Evolutionary conservation across 2,329 filamentous ascomycete species (phyloP).

Genomic region (Intubia oerlemansii): DNA sequence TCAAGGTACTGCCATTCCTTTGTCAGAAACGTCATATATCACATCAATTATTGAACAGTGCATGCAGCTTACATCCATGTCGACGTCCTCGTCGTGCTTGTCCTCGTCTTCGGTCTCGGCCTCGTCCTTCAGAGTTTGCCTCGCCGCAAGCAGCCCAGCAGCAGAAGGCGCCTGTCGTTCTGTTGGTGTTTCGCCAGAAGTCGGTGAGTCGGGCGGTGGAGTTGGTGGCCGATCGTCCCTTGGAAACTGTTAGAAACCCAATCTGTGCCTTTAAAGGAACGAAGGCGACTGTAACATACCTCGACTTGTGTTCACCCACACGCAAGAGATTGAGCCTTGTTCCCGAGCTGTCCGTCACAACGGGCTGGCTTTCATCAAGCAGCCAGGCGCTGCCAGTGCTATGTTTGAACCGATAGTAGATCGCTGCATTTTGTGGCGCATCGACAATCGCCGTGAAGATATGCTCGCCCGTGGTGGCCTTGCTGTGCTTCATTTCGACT

Average conservation of each 20-base stretch:
- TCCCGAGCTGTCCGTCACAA: constrained; percentile 22
- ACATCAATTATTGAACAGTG: too few relatives aligned
- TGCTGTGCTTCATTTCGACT: constrained; percentile 38
- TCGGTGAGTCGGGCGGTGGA: constrained; percentile 7
- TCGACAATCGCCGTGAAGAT: constrained; percentile 35
- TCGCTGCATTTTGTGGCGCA: constrained; percentile 31
- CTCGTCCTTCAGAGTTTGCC: too few relatives aligned
- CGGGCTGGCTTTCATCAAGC: constrained; percentile 38
- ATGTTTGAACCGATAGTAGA: constrained; percentile 57
- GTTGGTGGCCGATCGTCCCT: constrained; percentile 5
- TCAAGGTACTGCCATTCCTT: background rate
- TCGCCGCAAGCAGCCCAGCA: too few relatives aligned
- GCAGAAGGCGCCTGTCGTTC: too few relatives aligned
- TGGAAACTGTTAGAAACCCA: background rate
- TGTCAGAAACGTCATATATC: background rate
- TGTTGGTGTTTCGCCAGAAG: too few relatives aligned
- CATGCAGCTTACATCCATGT: constrained; percentile 8
- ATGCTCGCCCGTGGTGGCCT: constrained; percentile 28
- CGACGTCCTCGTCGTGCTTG: constrained; percentile 16
- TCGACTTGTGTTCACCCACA: constrained; percentile 9
- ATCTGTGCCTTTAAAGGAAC: background rate
- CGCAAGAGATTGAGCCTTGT: constrained; percentile 26
- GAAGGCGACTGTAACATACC: background rate
- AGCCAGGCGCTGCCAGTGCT: constrained; percentile 50
- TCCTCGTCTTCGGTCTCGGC: constrained; percentile 22